Percentiles rank a stretch among this genome's conserved stretches.
Conservation (phyloP, 345 rosid species). For the Lepidium sativum region DNA sequence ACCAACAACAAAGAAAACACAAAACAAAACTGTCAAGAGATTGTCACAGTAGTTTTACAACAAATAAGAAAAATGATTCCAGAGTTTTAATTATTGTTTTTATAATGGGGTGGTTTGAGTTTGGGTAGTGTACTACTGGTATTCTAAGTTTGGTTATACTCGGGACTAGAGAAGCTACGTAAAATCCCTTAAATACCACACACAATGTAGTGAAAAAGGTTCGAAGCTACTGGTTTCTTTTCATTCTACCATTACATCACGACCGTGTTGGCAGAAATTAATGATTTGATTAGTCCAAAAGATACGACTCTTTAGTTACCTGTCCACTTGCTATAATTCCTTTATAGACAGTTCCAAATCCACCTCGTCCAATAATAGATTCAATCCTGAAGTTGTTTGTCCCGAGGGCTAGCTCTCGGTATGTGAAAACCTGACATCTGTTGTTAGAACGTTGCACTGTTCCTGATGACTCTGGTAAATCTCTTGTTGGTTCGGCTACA, state of each 20-base stretch:
- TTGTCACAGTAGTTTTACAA: not conserved
- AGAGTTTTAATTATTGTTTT: not conserved
- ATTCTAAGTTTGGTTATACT: too few species aligned
- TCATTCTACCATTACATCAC: too few species aligned
- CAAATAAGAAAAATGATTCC: not conserved
- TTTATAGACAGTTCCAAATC: constrained; percentile 66
- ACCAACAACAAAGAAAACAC: not conserved
- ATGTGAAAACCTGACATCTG: constrained; percentile 33
- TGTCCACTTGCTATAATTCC: constrained; percentile 47
- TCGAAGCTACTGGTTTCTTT: too few species aligned
- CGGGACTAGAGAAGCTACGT: too few species aligned
- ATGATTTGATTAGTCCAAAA: not conserved
- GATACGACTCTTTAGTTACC: constrained; percentile 29
- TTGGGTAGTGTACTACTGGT: too few species aligned
- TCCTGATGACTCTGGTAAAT: not conserved
- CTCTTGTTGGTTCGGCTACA: constrained; percentile 1
- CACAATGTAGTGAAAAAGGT: too few species aligned
- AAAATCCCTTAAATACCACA: too few species aligned
- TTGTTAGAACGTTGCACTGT: not conserved
- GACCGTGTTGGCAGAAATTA: not conserved
- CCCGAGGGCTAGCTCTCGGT: constrained; percentile 52
- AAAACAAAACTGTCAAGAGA: not conserved
- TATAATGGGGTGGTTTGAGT: too few species aligned
- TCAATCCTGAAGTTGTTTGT: constrained; percentile 42
- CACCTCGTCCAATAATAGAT: constrained; percentile 64